Percentiles rank a stretch among this genome's conserved stretches.
Conservation (phyloP, 441 rosid genomes). For the Adansonia madagascariensis region DNA sequence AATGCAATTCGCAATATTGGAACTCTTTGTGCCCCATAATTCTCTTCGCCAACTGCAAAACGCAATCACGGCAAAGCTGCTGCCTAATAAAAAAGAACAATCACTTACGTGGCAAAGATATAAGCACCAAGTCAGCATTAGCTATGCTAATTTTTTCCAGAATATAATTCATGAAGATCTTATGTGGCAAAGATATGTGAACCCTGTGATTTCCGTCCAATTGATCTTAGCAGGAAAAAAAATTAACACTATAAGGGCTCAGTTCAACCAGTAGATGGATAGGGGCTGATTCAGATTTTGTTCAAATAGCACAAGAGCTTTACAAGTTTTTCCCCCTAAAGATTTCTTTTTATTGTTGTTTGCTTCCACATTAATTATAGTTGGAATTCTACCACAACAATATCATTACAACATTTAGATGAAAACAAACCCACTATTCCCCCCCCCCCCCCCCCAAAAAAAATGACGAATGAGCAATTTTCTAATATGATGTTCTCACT, state of each 20-base stretch:
- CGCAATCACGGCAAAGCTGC: background rate
- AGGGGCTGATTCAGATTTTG: background rate
- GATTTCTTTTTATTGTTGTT: conserved; percentile 6
- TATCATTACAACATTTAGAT: background rate
- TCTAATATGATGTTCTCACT: background rate
- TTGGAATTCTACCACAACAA: background rate
- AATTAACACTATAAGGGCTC: background rate
- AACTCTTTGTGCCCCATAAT: conserved; percentile 18
- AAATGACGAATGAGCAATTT: background rate
- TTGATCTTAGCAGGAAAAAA: background rate
- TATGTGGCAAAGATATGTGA: background rate
- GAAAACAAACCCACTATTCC: conserved; percentile 18
- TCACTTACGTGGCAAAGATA: conserved; percentile 12
- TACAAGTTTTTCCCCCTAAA: background rate
- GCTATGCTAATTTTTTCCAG: conserved; percentile 11
- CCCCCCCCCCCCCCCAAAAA: no score
- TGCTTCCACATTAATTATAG: conserved; percentile 3
- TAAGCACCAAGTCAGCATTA: background rate
- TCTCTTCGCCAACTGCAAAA: conserved; percentile 7
- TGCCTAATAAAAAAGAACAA: background rate
- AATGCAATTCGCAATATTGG: background rate
- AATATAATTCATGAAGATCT: background rate
- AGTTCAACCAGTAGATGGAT: conserved; percentile 16
- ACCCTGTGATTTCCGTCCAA: conserved; percentile 2
- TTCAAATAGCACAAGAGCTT: background rate